A percentile compares a stretch with the other conserved stretches of the same genome.
phyloP scores from a whole-genome alignment of 2,329 filamentous ascomycete genomes.

The Paramyrothecium roridum region DNA sequence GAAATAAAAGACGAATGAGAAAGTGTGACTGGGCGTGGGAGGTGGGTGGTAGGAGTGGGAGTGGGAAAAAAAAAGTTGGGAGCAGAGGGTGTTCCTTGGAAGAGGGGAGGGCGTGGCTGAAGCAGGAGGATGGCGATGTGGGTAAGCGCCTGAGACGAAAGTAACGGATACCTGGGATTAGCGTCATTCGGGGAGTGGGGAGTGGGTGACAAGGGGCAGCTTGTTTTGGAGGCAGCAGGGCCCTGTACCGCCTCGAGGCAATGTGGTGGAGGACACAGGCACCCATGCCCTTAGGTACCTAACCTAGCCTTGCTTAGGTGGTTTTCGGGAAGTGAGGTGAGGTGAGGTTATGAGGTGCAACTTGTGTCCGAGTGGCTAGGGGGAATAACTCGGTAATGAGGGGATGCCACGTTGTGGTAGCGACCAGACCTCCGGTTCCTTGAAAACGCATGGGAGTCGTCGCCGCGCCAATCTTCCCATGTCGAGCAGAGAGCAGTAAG shows the following conservation, averaged over 20 bases:
- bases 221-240: neutral
- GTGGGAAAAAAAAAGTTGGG: neutral
- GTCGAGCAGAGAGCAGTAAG: no score
- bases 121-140: neutral
- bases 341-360: no score
- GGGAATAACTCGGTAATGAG: no score
- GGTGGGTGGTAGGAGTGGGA: no score
- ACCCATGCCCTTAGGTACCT: neutral
- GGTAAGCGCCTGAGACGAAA: conserved; percentile 1
- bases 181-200: neutral
- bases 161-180: conserved; percentile 2
- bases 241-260: neutral
- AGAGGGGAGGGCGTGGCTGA: neutral
- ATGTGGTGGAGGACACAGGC: neutral
- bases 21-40: conserved; percentile 1
- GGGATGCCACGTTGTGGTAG: no score
- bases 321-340: neutral
- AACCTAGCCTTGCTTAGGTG: neutral
- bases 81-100: neutral
- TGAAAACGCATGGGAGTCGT: no score
- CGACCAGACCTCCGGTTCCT: no score
- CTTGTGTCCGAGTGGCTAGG: no score
- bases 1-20: conserved; percentile 27
- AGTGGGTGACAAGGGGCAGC: neutral
- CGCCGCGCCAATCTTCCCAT: no score